Evolutionary conservation across 768 basidiomycete species (phyloP), one percentile per base, ranked within the genome.

Genomic region (Omphalotus guepiniiformis): DNA sequence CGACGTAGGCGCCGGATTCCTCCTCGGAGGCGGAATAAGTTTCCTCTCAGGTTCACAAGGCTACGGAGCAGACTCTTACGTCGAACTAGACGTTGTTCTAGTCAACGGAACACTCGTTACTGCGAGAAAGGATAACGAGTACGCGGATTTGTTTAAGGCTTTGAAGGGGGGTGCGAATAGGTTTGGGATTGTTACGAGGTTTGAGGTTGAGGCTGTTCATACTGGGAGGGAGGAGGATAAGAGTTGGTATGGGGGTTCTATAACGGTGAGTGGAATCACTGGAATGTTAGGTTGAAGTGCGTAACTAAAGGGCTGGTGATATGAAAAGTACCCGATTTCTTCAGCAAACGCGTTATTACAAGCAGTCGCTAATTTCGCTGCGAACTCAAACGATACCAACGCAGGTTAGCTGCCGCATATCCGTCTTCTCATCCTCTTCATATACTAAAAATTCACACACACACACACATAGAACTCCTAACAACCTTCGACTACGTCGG

Each of bases 181-280:
- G 12, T 72, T 73, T 51, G 72, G 72, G 3, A 73, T 75, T 42
- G 71, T 73, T 15, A 72, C 72, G 12, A 57, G 71, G 16, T 73
- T 71, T 45, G 68, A 69, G 36, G 59, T 74, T 5, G 50, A 61
- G 25, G 63, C 70, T 9, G 59, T 69, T 7, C 69, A 68, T 45
- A 70, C 68, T 5, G 72, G 71, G 3, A 67, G 64, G 6, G 60
- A 58, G 25, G 60, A 61, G 15, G 64, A 70, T 32, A 69, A 68
- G 46, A 58, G 57, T 25, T 71, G 59, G 55, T 71, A 62, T 52
- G 72, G 73, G 6, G 73, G 71, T 1, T 28, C 60, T 6, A 62
- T 73, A 16, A 45, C 63, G 21, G 71, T 73, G 49, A 52, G 64
- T 54, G 2, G n/a, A n/a, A n/a, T n/a, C n/a, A n/a, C 12, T 18